Evolutionary conservation across 2,329 filamentous ascomycete species (phyloP), one percentile per base, ranked within the genome.

Genomic region (Escovopsis sp.): DNA sequence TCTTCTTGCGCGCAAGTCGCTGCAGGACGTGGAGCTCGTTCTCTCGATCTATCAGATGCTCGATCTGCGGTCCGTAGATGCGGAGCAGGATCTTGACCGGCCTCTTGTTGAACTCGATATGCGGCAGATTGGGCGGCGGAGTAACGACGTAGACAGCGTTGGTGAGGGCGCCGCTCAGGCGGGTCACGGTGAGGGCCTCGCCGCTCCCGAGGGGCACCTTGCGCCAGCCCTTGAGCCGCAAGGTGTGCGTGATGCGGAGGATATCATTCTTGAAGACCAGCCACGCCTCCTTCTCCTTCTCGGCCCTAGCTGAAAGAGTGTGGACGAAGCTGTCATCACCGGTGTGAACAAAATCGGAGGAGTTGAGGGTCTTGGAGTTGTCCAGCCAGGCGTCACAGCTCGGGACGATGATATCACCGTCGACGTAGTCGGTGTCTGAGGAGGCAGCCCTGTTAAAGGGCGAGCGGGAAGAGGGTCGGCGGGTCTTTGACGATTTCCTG

Each of bases 101-200:
- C 19, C 51, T 56, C 48, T 65, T 71, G 53, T 64, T 71, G 40
- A 64, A 59, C 10, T 49, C 65, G 41, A 53, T 26, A 49, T 59
- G 43, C 53, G 53, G 47, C 10, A 87, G 51, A 33, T 82, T 69
- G 34, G 74, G 66, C 0, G 89, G 88, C 2, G 89, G 88, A 2
- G 78, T 82, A 19, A 96, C 87, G 40, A 94, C 87, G 57, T 96
- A 98, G 33, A 98, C 88, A 10, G 89, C 87, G 57, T 98, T 98
- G 18, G 91, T 98, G 51, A 98, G 65, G 8, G 91, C 91, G 47
- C 91, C 91, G 58, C 89, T 95, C 26, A 93, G 68, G 40, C 85
- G 74, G 60, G 84, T 73, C 6, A 91, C 81, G 2, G 72, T 71
- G 48, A 91, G 79, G 33, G 68, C 69, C 40, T 77, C 74, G 49